phyloP scores from a whole-genome alignment of 148 eudicot genomes.

The Rhododendron griersonianum region DNA sequence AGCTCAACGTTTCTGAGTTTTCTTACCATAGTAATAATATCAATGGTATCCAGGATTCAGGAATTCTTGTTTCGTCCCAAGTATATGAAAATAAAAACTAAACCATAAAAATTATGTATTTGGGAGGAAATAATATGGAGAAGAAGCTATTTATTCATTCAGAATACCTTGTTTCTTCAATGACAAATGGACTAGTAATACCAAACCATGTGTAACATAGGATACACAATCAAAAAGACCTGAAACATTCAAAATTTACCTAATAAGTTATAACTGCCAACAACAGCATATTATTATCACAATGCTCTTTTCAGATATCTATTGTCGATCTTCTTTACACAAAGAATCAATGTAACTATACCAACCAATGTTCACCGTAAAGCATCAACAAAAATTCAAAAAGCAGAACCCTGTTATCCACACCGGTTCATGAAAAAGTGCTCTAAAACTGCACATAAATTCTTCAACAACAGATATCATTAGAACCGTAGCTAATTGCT shows the following conservation, averaged over 20 bases:
- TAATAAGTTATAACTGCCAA: neutral
- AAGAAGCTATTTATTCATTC: neutral
- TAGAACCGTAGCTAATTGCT: constrained; percentile 87
- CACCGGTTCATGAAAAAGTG: neutral
- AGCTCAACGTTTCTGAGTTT: neutral
- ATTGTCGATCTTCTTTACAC: neutral
- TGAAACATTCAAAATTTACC: neutral
- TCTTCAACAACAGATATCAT: constrained; percentile 54
- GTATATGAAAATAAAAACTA: neutral
- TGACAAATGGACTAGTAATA: neutral
- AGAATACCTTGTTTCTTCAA: neutral
- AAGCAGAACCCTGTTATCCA: neutral
- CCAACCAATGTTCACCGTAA: constrained; percentile 1
- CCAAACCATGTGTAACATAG: neutral
- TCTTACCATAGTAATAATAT: neutral
- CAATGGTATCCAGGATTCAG: neutral
- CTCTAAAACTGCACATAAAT: neutral
- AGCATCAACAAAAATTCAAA: neutral
- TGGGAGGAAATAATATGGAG: neutral
- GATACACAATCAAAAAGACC: neutral
- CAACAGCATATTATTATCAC: neutral
- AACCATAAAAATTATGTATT: neutral
- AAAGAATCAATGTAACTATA: constrained; percentile 10
- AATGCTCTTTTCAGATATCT: neutral
- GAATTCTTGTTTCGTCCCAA: neutral